Evolutionary conservation across 139 green algal genomes (phyloP).

Genomic region (Closterium sp.): DNA sequence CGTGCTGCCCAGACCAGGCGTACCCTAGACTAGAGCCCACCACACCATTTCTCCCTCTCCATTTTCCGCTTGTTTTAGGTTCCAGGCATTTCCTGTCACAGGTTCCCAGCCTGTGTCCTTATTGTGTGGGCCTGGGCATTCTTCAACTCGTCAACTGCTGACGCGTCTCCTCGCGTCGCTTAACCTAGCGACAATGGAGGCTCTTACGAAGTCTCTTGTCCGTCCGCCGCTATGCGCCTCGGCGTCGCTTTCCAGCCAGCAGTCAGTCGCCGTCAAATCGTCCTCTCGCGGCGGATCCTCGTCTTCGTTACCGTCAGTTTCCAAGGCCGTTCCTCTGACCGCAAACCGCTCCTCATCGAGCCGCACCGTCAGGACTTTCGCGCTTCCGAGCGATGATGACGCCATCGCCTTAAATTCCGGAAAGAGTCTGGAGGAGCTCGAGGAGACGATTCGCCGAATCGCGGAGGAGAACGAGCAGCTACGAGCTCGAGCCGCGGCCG

Average conservation of each 20-base stretch:
- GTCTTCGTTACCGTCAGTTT: neutral
- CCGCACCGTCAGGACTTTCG: neutral
- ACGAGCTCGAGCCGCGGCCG: neutral
- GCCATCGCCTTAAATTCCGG: neutral
- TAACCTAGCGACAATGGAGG: neutral
- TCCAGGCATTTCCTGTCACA: too few species aligned
- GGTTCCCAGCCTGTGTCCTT: neutral
- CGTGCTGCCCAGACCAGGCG: too few species aligned
- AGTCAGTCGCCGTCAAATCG: neutral
- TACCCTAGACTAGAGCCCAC: too few species aligned
- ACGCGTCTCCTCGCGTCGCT: neutral
- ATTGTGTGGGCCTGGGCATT: neutral
- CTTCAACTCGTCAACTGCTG: neutral
- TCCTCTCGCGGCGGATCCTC: neutral
- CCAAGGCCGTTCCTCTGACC: neutral
- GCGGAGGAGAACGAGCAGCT: conserved; percentile 22
- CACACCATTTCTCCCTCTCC: too few species aligned
- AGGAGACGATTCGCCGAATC: conserved; percentile 5
- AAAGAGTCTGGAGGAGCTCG: conserved; percentile 22
- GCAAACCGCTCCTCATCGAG: neutral
- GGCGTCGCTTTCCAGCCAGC: neutral
- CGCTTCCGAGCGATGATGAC: neutral
- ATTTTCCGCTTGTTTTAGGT: too few species aligned
- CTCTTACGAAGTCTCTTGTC: neutral
- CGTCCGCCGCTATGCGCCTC: neutral